Evolutionary conservation across 2,329 filamentous ascomycete species (phyloP).

Genomic region (Sclerotinia trifoliorum): DNA sequence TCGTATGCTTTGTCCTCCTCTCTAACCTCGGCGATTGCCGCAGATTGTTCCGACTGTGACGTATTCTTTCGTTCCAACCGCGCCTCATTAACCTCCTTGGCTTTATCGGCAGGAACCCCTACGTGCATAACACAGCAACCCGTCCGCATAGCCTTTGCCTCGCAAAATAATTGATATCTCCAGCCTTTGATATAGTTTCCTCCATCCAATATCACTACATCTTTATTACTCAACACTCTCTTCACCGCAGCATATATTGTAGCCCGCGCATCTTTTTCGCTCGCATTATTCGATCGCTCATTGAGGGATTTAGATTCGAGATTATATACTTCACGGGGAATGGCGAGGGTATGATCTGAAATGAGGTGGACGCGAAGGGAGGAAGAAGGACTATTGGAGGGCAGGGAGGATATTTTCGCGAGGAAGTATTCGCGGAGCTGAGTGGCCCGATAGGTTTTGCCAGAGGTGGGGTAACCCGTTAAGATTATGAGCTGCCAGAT

Average conservation of each 20-base stretch:
- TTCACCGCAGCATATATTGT: conserved; percentile 76
- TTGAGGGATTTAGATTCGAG: conserved; percentile 57
- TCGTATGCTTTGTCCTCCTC: conserved; percentile 39
- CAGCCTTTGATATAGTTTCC: conserved; percentile 90
- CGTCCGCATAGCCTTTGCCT: conserved; percentile 76
- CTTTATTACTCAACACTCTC: conserved; percentile 66
- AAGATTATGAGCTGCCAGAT: conserved; percentile 61
- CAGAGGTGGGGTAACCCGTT: conserved; percentile 65
- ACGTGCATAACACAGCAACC: conserved; percentile 72
- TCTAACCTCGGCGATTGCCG: conserved; percentile 34
- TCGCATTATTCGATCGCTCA: conserved; percentile 67
- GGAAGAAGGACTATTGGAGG: conserved; percentile 38
- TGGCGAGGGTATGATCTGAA: conserved; percentile 68
- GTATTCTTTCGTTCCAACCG: conserved; percentile 46
- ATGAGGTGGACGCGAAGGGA: conserved; percentile 68
- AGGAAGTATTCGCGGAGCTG: conserved; percentile 67
- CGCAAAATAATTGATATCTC: conserved; percentile 82
- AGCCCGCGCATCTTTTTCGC: conserved; percentile 80
- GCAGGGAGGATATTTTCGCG: conserved; percentile 47
- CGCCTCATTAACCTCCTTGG: conserved; percentile 58
- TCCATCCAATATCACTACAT: conserved; percentile 77
- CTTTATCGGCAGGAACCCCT: conserved; percentile 54
- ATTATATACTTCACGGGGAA: conserved; percentile 70
- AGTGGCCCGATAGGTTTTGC: conserved; percentile 63
- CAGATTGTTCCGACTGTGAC: not conserved